A percentile compares a stretch with the other conserved stretches of the same genome.
Evolutionary conservation across 257 asterid species (phyloP).

Genomic region (Marsdenia floribunda): DNA sequence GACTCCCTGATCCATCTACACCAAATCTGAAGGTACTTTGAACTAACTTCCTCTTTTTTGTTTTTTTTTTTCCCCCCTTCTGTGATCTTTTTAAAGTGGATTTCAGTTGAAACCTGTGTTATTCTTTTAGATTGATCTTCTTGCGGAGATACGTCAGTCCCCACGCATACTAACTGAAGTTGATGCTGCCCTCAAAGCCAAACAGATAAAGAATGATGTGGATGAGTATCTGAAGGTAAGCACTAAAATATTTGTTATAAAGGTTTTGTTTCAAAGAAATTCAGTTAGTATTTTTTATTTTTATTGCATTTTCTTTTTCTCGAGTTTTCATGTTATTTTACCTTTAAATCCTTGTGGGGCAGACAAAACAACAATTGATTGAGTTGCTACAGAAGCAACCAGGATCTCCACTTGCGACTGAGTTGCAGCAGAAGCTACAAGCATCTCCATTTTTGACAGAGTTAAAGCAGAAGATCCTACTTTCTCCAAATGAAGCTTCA

Average conservation of each 20-base stretch:
- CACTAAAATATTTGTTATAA: background rate
- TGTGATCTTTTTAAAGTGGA: background rate
- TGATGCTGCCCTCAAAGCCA: constrained; percentile 83
- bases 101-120: background rate
- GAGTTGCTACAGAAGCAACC: too few species aligned
- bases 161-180: constrained; percentile 95
- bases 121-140: constrained; percentile 69
- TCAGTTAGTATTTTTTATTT: too few species aligned
- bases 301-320: background rate
- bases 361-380: constrained; percentile 61
- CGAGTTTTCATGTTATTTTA: constrained; percentile 6
- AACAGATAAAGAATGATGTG: constrained; percentile 76
- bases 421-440: constrained; percentile 64
- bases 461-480: constrained; percentile 80
- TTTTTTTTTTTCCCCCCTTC: background rate
- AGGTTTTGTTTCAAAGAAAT: too few species aligned
- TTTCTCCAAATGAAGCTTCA: constrained; percentile 63
- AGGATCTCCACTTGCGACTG: constrained; percentile 71
- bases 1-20: constrained; percentile 95
- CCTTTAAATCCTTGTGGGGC: constrained; percentile 13
- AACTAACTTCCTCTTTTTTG: too few species aligned
- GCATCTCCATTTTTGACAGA: constrained; percentile 77
- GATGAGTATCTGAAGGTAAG: constrained; percentile 90
- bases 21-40: constrained; percentile 78
- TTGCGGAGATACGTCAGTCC: constrained; percentile 73